Evolutionary conservation across 2,329 filamentous ascomycete genomes (phyloP).

Genomic region (Fusarium nisikadoi): DNA sequence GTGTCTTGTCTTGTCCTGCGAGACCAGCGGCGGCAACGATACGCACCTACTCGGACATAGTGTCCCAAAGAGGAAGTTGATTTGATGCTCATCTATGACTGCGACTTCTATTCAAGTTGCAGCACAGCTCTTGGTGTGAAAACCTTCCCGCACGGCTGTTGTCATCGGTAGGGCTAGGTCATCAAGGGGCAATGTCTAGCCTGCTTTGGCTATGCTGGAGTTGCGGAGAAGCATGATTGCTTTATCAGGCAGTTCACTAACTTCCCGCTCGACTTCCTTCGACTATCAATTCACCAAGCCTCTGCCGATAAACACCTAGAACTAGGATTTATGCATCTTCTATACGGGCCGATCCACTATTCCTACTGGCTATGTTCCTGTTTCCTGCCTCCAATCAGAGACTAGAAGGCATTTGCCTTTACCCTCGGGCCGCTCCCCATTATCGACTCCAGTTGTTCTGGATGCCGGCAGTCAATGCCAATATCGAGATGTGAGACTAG

Average conservation of each 20-base stretch:
- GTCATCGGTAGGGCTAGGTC: constrained; percentile 12
- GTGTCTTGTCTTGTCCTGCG: not conserved
- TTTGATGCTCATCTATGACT: constrained; percentile 2
- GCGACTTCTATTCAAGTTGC: not conserved
- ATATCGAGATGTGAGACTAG: not conserved
- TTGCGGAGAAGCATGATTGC: constrained; percentile 13
- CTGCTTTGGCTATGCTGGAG: constrained; percentile 1
- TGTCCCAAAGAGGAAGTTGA: constrained; percentile 40
- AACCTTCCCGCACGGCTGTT: constrained; percentile 16
- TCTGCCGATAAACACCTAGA: not conserved
- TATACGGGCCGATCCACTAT: constrained; percentile 16
- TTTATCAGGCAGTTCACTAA: constrained; percentile 12
- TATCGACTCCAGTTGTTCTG: not conserved
- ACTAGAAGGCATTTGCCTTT: constrained; percentile 1
- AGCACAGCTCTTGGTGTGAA: constrained; percentile 1
- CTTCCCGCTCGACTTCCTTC: not conserved
- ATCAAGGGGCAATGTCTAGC: constrained; percentile 6
- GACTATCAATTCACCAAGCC: not conserved
- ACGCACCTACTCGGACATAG: constrained; percentile 29
- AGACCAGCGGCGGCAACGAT: constrained; percentile 6
- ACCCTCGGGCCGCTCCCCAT: not conserved
- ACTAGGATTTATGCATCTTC: constrained; percentile 31
- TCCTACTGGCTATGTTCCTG: constrained; percentile 23
- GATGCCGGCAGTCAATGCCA: not conserved
- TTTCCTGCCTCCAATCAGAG: constrained; percentile 15